Conservation (phyloP, 495 filamentous ascomycete species). For the Evernia prunastri region DNA sequence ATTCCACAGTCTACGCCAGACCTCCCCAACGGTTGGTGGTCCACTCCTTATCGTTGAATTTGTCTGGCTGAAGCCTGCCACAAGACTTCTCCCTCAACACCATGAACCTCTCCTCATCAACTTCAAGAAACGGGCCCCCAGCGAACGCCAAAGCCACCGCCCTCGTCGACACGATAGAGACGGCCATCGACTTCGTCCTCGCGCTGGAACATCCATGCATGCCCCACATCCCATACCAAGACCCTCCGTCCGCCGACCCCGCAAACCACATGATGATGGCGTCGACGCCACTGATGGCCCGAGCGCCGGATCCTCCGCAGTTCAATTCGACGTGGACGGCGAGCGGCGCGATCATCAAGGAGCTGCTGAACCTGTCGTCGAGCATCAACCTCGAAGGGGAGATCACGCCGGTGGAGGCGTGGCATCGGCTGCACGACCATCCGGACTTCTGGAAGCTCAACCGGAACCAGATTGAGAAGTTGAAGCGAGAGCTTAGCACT, state of each 20-base stretch:
- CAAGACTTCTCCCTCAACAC: slow-evolving; percentile 22
- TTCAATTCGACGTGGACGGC: slow-evolving; percentile 24
- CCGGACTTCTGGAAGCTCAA: slow-evolving; percentile 24
- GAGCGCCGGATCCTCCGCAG: slow-evolving; percentile 18
- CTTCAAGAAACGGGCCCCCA: background rate
- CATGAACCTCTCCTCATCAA: slow-evolving; percentile 15
- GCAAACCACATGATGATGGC: slow-evolving; percentile 26
- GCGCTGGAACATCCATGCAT: slow-evolving; percentile 30
- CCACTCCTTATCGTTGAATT: slow-evolving; percentile 14
- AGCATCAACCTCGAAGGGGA: slow-evolving; percentile 66
- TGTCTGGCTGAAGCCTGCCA: slow-evolving; percentile 17
- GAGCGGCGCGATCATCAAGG: slow-evolving; percentile 24
- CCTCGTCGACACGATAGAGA: slow-evolving; percentile 21
- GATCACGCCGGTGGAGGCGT: slow-evolving; percentile 43
- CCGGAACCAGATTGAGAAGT: slow-evolving; percentile 17
- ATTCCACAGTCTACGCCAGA: slow-evolving; percentile 17
- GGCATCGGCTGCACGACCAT: slow-evolving; percentile 26
- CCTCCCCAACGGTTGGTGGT: slow-evolving; percentile 25
- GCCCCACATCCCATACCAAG: slow-evolving; percentile 25
- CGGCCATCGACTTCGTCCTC: slow-evolving; percentile 28
- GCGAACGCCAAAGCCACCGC: background rate
- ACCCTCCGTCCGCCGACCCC: slow-evolving; percentile 18
- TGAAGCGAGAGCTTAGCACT: slow-evolving; percentile 24
- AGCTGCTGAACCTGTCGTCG: slow-evolving; percentile 25
- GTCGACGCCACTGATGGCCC: slow-evolving; percentile 24